phyloP scores from a whole-genome alignment of 2,329 filamentous ascomycete species.

The Cladosporium sp. region DNA sequence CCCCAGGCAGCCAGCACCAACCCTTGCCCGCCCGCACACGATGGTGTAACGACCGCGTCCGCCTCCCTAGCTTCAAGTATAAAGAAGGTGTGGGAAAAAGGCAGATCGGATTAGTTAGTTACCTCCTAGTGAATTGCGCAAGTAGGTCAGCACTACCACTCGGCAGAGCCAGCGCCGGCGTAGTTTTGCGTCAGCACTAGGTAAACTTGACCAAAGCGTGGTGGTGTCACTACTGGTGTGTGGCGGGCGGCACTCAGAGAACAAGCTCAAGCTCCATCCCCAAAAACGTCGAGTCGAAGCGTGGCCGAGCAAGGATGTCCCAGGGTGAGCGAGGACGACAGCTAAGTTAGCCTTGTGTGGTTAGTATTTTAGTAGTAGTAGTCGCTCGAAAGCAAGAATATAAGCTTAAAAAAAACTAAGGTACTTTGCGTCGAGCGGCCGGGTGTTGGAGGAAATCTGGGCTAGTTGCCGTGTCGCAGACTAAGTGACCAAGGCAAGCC shows the following conservation, averaged over 20 bases:
- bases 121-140: not conserved
- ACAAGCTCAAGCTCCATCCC: not conserved
- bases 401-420: slow-evolving; percentile 15
- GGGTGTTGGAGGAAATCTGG: not conserved
- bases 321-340: not conserved
- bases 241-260: not conserved
- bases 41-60: not conserved
- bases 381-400: slow-evolving; percentile 8
- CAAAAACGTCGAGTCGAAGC: not conserved
- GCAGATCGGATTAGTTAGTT: not conserved
- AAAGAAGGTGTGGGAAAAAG: not conserved
- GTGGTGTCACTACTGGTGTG: not conserved
- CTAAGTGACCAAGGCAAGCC: not conserved
- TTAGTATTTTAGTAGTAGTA: not conserved
- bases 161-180: not conserved
- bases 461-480: slow-evolving; percentile 1
- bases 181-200: not conserved
- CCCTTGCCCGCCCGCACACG: not conserved
- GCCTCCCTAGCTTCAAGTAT: not conserved
- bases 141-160: not conserved
- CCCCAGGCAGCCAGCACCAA: not conserved
- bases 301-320: not conserved
- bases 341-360: not conserved
- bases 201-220: not conserved
- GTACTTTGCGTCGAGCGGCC: not conserved